Conservation (phyloP, 495 filamentous ascomycete species). For the Corynascus novoguineensis region DNA sequence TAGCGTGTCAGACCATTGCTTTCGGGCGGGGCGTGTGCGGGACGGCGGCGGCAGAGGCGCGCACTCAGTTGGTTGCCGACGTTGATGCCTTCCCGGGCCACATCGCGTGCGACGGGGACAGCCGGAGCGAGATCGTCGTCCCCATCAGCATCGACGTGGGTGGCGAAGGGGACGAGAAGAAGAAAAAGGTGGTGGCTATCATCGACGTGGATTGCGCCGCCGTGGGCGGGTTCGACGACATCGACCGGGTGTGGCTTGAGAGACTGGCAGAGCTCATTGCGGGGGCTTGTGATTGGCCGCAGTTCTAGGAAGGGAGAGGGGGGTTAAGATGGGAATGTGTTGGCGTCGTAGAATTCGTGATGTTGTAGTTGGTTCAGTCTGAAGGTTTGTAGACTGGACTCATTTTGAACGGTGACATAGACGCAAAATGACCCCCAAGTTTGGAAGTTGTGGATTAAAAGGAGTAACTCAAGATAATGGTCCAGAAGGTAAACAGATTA, state of each 20-base stretch:
- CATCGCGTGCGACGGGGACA: conserved; percentile 83
- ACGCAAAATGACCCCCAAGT: no score
- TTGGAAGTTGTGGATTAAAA: no score
- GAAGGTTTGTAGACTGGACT: no score
- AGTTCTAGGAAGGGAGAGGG: not conserved
- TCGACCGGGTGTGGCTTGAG: conserved; percentile 66
- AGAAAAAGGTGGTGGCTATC: conserved; percentile 60
- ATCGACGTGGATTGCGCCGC: conserved; percentile 83
- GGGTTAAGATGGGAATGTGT: not conserved
- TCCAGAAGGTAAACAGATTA: no score
- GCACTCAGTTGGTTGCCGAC: conserved; percentile 68
- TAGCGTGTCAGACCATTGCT: conserved; percentile 79
- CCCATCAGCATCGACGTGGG: conserved; percentile 72
- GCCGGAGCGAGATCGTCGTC: conserved; percentile 85
- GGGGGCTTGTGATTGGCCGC: conserved; percentile 67
- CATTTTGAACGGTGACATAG: no score
- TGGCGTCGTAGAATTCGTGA: not conserved
- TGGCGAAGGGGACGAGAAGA: conserved; percentile 16
- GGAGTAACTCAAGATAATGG: no score
- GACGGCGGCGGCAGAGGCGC: conserved; percentile 56
- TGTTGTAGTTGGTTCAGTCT: not conserved
- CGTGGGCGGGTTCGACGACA: conserved; percentile 66
- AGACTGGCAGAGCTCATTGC: conserved; percentile 60
- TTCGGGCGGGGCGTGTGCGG: conserved; percentile 84
- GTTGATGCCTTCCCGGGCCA: conserved; percentile 77